Conservation (phyloP, 2,329 filamentous ascomycete genomes). For the Bipolaris sorokiniana region DNA sequence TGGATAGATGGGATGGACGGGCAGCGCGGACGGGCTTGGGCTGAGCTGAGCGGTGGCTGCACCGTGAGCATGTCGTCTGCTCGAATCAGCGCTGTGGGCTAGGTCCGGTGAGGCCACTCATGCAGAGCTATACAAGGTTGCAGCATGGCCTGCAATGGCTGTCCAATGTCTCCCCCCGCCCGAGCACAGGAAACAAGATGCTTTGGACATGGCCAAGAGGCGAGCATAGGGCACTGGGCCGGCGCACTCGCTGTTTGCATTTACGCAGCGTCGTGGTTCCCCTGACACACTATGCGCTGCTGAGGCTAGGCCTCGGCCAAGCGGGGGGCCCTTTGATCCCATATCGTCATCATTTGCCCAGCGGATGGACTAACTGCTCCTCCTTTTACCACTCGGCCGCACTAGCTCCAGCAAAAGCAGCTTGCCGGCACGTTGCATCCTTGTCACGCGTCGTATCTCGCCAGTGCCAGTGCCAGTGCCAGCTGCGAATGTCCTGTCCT, state of each 20-base stretch:
- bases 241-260: constrained; percentile 25
- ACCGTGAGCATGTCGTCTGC: constrained; percentile 29
- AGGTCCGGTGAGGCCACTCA: constrained; percentile 45
- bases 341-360: constrained; percentile 38
- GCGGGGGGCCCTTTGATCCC: constrained; percentile 19
- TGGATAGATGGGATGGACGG: not conserved
- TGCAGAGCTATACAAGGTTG: constrained; percentile 46
- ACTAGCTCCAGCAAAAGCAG: constrained; percentile 23
- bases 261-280: constrained; percentile 26
- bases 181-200: constrained; percentile 38
- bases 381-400: constrained; percentile 35
- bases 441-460: constrained; percentile 17
- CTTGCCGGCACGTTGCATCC: constrained; percentile 17
- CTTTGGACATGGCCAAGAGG: constrained; percentile 36
- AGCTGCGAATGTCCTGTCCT: too few relatives aligned
- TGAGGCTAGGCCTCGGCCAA: constrained; percentile 22
- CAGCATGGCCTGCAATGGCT: constrained; percentile 36
- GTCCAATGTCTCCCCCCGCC: constrained; percentile 41
- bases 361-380: constrained; percentile 7
- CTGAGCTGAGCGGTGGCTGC: constrained; percentile 24
- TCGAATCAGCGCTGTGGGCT: constrained; percentile 36
- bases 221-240: constrained; percentile 35
- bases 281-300: constrained; percentile 10
- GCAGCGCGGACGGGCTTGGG: constrained; percentile 7
- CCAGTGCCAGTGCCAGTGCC: not conserved